These are phyloP conservation scores for Globomyces sp. DNA, from an alignment of 371 early-diverging fungal genomes.

Conservation along the genomic window DNA sequence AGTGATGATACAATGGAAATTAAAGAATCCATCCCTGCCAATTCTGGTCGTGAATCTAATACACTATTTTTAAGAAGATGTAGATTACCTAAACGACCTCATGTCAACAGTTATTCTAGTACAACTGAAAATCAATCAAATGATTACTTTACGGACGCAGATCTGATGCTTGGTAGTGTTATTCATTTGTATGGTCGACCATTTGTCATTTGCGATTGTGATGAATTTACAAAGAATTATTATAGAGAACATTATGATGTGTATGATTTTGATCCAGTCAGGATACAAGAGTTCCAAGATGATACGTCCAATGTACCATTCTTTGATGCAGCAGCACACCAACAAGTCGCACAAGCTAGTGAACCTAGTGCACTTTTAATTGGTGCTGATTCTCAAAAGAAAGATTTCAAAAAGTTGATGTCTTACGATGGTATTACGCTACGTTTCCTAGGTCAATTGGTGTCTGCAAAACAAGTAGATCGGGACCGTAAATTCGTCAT, in stretches of 20 bases:
- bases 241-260: conserved; percentile 51
- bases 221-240: conserved; percentile 53
- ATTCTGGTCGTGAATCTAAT: conserved; percentile 47
- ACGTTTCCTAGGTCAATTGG: conserved; percentile 42
- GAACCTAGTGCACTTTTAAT: conserved; percentile 24
- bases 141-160: conserved; percentile 49
- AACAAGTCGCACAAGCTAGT: conserved; percentile 7
- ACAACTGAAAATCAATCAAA: conserved; percentile 20
- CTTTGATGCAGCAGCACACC: conserved; percentile 20
- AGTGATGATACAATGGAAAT: conserved; percentile 59
- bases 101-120: neutral
- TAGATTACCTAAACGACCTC: conserved; percentile 43
- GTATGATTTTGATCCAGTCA: conserved; percentile 46
- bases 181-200: conserved; percentile 55
- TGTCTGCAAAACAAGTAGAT: conserved; percentile 44
- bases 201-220: conserved; percentile 57
- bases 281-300: conserved; percentile 43
- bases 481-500: conserved; percentile 53
- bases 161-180: conserved; percentile 51
- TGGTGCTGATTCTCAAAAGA: conserved; percentile 28
- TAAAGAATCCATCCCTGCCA: conserved; percentile 48
- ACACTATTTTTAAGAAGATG: conserved; percentile 50
- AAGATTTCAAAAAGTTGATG: conserved; percentile 44
- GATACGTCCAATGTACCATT: conserved; percentile 15
- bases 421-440: conserved; percentile 45